Evolutionary conservation across 2,329 filamentous ascomycete species (phyloP).

Genomic region (Paraphoma chrysanthemicola): DNA sequence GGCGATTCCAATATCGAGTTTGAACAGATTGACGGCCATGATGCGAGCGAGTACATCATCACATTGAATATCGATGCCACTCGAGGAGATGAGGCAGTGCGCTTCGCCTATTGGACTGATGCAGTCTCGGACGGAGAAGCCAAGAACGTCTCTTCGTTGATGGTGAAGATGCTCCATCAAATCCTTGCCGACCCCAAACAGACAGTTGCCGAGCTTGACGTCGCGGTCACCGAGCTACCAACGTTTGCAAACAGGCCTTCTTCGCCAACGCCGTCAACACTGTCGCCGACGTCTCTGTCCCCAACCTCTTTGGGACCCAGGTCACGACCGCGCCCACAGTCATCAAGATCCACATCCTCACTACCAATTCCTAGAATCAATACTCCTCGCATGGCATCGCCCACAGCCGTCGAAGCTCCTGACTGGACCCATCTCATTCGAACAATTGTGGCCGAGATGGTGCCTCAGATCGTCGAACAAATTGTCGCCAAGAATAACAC

Average conservation of each 20-base stretch:
- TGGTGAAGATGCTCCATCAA: conserved; percentile 33
- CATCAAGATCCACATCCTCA: conserved; percentile 21
- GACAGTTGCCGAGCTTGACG: conserved; percentile 35
- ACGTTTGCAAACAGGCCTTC: background rate
- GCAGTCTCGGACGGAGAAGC: conserved; percentile 35
- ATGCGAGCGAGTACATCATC: conserved; percentile 43
- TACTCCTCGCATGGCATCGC: conserved; percentile 11
- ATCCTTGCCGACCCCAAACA: conserved; percentile 29
- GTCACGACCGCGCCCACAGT: conserved; percentile 3
- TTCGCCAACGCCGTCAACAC: conserved; percentile 4
- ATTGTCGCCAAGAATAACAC: conserved; percentile 37
- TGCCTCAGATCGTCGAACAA: conserved; percentile 42
- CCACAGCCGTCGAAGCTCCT: conserved; percentile 13
- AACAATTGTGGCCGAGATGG: conserved; percentile 42
- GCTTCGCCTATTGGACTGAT: conserved; percentile 43
- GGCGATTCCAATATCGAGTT: conserved; percentile 29
- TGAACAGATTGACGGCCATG: conserved; percentile 36
- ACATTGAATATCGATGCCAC: conserved; percentile 43
- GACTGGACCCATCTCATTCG: conserved; percentile 40
- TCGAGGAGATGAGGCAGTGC: conserved; percentile 36
- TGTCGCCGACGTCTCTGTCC: conserved; percentile 3
- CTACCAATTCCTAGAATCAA: conserved; percentile 21
- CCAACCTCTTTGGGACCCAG: conserved; percentile 1
- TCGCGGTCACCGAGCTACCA: conserved; percentile 11
- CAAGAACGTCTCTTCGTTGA: conserved; percentile 32